Conservation (phyloP, 176 grass and related monocot genomes). For the Pharus latifolius region DNA sequence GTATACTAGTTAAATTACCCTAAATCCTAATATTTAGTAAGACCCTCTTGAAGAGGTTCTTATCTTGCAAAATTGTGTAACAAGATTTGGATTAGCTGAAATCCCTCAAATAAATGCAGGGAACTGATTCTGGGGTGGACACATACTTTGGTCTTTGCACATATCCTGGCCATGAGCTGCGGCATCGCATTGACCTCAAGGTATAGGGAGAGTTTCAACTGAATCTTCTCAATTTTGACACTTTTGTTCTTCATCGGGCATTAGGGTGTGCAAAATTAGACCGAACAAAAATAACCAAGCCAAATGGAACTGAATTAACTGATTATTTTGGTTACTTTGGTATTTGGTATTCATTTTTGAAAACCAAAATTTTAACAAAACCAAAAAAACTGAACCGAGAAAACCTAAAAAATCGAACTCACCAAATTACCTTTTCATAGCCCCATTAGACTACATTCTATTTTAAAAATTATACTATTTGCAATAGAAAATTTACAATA, state of each 20-base stretch:
- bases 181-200: constrained; percentile 83
- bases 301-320: too few relatives aligned
- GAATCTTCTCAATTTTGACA: neutral
- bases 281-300: too few relatives aligned
- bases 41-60: neutral
- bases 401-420: too few relatives aligned
- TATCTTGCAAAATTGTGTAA: neutral
- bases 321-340: too few relatives aligned
- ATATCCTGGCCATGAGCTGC: constrained; percentile 69
- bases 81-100: neutral
- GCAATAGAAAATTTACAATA: too few relatives aligned
- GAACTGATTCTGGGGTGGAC: constrained; percentile 76
- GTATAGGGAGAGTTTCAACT: constrained; percentile 24
- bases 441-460: too few relatives aligned
- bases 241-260: neutral
- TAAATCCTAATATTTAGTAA: neutral
- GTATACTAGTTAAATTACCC: neutral
- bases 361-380: too few relatives aligned
- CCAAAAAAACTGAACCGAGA: too few relatives aligned
- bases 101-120: constrained; percentile 32
- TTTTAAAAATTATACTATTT: too few relatives aligned
- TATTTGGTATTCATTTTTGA: too few relatives aligned
- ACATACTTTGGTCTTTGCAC: constrained; percentile 98
- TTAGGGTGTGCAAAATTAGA: too few relatives aligned
- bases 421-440: too few relatives aligned